Percentiles rank a stretch among this genome's conserved stretches.
phyloP scores from a whole-genome alignment of 2,329 filamentous ascomycete species.

The Blumeriella jaapii region DNA sequence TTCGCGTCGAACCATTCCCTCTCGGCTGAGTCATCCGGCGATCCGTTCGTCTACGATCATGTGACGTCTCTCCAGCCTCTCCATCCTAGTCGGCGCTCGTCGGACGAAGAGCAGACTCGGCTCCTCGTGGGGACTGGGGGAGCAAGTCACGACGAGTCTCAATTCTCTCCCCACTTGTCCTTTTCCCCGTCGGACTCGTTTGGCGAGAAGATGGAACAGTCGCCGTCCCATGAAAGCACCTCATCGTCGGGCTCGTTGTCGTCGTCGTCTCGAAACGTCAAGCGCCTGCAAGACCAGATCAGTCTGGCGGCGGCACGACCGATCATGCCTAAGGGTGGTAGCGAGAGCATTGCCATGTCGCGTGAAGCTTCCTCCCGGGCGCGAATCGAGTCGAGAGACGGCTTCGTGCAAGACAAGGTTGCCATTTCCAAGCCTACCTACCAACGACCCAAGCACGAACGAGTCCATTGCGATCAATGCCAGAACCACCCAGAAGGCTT shows the following conservation, averaged over 20 bases:
- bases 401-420: slow-evolving; percentile 23
- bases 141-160: slow-evolving; percentile 25
- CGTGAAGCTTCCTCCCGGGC: slow-evolving; percentile 22
- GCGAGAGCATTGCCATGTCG: slow-evolving; percentile 21
- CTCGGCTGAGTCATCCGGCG: slow-evolving; percentile 20
- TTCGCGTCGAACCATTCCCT: slow-evolving; percentile 24
- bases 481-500: slow-evolving; percentile 78
- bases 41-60: slow-evolving; percentile 23
- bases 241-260: slow-evolving; percentile 22
- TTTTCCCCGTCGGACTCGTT: slow-evolving; percentile 19
- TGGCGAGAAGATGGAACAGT: slow-evolving; percentile 26
- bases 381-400: slow-evolving; percentile 24
- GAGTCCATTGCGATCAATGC: slow-evolving; percentile 54
- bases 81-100: slow-evolving; percentile 22
- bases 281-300: slow-evolving; percentile 24
- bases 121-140: slow-evolving; percentile 26
- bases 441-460: slow-evolving; percentile 27
- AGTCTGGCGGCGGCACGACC: slow-evolving; percentile 21
- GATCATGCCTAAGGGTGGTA: slow-evolving; percentile 25
- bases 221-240: slow-evolving; percentile 26
- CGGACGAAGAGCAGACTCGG: slow-evolving; percentile 25
- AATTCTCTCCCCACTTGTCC: slow-evolving; percentile 23
- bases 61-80: slow-evolving; percentile 17
- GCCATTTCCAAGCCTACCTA: slow-evolving; percentile 26
- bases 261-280: slow-evolving; percentile 23